Base-by-base conservation (phyloP, 805 yeast genomes). In the Ogataea methylovora region DNA sequence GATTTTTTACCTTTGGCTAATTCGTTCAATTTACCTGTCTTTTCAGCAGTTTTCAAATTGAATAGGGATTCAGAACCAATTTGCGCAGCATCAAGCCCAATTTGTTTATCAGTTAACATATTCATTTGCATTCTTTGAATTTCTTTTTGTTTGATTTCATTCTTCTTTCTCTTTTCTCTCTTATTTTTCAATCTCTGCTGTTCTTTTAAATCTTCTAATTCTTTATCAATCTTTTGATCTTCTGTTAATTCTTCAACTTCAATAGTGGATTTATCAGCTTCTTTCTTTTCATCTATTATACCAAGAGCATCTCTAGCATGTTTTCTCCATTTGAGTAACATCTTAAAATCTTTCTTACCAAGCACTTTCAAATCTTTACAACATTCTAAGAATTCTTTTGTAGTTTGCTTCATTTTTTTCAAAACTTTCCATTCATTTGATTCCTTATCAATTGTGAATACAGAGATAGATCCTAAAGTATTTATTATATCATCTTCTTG, bases 101-200 rank as follows among this genome's bases (percentile, higher is more conserved):
- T 78, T 51, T 87, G 94, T 64, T 72, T 75, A 51, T 94, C 95
- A 5, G 96, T 84, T 38, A 84, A 66, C 95, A 92, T 88, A 58
- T 84, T 85, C 90, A 92, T 80, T 63, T 92, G 97, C 84, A 86
- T 80, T 64, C 97, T 76, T 32, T 72, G 68, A 31, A 90, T 74
- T 54, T 90, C 97, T 58, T 83, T 84, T 56, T 86, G 95, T 51
- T 85, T 86, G 42, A 59, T 44, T 60, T 88, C 96, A 55, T 92
- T 87, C 35, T 73, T 73, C 47, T 69, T 77, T 57, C 95, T 79
- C 58, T 79, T 84, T 46, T 82, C 94, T 52, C 97, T 77, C 58
- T 80, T 88, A 31, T 61, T 61, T 46, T 76, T 75, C 43, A 78
- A 69, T 46, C 76, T 71, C 44, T 83, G 86, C 45, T 74, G 83